Percentiles rank a stretch among this genome's conserved stretches.
These are phyloP conservation scores for Fraxinus angustifolia DNA, from an alignment of 305 asterid species.

Conservation along the genomic window DNA sequence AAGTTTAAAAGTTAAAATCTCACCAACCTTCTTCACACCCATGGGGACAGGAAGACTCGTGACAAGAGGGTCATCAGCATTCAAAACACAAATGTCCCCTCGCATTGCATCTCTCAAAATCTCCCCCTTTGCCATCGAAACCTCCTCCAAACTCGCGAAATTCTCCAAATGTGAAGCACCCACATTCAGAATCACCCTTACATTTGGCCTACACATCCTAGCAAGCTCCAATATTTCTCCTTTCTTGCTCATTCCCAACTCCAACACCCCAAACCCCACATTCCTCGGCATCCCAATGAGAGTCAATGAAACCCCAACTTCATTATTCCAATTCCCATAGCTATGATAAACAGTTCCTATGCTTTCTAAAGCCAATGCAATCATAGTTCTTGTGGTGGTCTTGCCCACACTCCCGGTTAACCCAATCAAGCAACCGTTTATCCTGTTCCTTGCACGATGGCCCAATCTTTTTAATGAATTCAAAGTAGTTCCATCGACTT, in stretches of 20 bases:
- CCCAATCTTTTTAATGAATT: constrained; percentile 20
- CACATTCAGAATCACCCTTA: constrained; percentile 37
- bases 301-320: constrained; percentile 29
- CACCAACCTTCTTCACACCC: constrained; percentile 29
- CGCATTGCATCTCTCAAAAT: constrained; percentile 32
- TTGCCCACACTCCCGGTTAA: constrained; percentile 39
- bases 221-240: constrained; percentile 36
- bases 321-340: constrained; percentile 34
- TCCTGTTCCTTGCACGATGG: constrained; percentile 21
- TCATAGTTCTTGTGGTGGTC: constrained; percentile 31
- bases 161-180: constrained; percentile 37
- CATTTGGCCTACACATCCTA: constrained; percentile 30
- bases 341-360: constrained; percentile 23
- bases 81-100: constrained; percentile 34
- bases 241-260: constrained; percentile 34
- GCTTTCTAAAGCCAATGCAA: constrained; percentile 26
- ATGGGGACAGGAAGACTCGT: constrained; percentile 27
- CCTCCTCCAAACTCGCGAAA: constrained; percentile 28
- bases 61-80: constrained; percentile 40
- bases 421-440: constrained; percentile 28
- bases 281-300: constrained; percentile 30
- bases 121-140: constrained; percentile 34
- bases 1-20: not conserved
- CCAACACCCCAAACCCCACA: constrained; percentile 33
- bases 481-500: constrained; percentile 14